phyloP scores from a whole-genome alignment of 805 yeast species.

The Cephaloascus albidus region DNA sequence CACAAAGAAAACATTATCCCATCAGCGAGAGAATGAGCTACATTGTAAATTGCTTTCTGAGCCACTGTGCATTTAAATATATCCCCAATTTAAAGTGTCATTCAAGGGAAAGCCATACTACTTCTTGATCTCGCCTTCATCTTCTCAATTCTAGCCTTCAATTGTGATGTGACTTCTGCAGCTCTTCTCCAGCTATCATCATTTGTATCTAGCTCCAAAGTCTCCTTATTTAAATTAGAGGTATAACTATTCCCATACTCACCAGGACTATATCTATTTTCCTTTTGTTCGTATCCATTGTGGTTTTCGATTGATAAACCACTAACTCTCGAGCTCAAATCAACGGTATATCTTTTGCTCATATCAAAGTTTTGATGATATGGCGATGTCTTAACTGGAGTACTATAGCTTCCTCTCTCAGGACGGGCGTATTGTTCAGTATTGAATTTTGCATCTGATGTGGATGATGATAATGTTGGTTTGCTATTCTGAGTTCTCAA shows the following conservation, averaged over 20 bases:
- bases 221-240: conserved; percentile 8
- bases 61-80: too few relatives aligned
- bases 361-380: not conserved
- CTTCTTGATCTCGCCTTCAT: conserved; percentile 59
- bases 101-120: conserved; percentile 4
- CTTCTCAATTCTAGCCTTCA: conserved; percentile 79
- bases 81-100: too few relatives aligned
- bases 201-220: conserved; percentile 28
- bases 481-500: conserved; percentile 9
- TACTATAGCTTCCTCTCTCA: not conserved
- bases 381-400: not conserved
- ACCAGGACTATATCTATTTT: conserved; percentile 8
- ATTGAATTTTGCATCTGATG: not conserved
- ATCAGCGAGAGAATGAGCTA: too few relatives aligned
- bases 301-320: conserved; percentile 18
- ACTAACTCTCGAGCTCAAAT: conserved; percentile 15
- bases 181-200: conserved; percentile 84
- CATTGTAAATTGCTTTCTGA: too few relatives aligned
- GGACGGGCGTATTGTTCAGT: not conserved
- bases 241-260: conserved; percentile 8
- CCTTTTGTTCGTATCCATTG: conserved; percentile 11
- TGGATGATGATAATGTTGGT: not conserved
- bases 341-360: not conserved
- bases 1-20: too few relatives aligned
- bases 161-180: conserved; percentile 78